Percentiles rank a stretch among this genome's conserved stretches.
Conservation (phyloP, 345 rosid species). For the Lagerstroemia speciosa region DNA sequence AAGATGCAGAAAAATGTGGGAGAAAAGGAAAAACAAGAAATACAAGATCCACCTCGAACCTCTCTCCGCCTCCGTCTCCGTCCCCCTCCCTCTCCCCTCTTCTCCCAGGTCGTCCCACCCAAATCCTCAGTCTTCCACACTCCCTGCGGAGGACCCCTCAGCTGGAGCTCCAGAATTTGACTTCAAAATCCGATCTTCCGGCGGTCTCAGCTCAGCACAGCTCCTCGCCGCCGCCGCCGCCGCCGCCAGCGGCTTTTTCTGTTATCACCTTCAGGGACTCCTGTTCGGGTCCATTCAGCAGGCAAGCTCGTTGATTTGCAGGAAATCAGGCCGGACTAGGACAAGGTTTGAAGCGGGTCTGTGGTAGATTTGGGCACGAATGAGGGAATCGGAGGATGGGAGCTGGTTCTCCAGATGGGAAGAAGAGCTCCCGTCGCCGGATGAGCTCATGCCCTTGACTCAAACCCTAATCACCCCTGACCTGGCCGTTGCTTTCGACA, state of each 20-base stretch:
- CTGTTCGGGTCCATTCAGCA: neutral
- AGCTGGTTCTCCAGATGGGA: slow-evolving; percentile 87
- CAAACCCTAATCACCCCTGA: slow-evolving; percentile 91
- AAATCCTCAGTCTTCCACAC: neutral
- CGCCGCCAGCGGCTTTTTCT: neutral
- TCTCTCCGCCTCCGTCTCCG: slow-evolving; percentile 30
- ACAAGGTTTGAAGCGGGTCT: neutral
- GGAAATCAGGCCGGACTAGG: neutral
- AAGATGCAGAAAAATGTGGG: no score
- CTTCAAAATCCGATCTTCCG: slow-evolving; percentile 1
- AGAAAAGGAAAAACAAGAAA: slow-evolving; percentile 35
- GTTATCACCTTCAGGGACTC: neutral
- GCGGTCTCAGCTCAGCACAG: neutral
- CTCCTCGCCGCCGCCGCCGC: neutral
- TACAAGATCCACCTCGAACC: slow-evolving; percentile 87
- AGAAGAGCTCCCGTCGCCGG: slow-evolving; percentile 73
- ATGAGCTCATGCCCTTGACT: slow-evolving; percentile 80
- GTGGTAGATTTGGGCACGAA: slow-evolving; percentile 13
- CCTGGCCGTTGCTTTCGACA: slow-evolving; percentile 90
- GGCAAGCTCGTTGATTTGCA: neutral
- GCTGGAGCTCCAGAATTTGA: neutral
- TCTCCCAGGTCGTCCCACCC: neutral
- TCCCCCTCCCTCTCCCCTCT: neutral
- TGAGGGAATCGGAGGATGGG: slow-evolving; percentile 72
- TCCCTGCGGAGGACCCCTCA: neutral